Evolutionary conservation across 192 early-diverging fungal genomes (phyloP).

Genomic region (Coemansia sp.): DNA sequence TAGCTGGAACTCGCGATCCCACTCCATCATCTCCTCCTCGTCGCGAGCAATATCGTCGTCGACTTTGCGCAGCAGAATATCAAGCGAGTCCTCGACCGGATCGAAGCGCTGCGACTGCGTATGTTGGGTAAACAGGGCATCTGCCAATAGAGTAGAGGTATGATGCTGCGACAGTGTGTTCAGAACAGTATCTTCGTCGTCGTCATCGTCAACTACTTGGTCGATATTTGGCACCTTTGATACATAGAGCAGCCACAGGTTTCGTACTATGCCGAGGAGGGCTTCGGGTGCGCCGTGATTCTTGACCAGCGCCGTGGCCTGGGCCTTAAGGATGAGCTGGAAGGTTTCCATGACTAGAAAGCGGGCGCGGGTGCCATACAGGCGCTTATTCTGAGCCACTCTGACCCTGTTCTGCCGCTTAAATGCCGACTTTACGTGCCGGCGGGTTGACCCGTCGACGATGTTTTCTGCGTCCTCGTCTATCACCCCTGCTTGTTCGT

Average conservation of each 20-base stretch:
- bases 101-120: slow-evolving; percentile 15
- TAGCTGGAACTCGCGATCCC: slow-evolving; percentile 16
- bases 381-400: slow-evolving; percentile 8
- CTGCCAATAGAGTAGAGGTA: neutral
- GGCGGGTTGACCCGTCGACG: slow-evolving; percentile 29
- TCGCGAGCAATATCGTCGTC: slow-evolving; percentile 52
- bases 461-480: slow-evolving; percentile 38
- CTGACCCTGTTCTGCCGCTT: slow-evolving; percentile 21
- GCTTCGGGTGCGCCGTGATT: slow-evolving; percentile 32
- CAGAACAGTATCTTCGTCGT: neutral
- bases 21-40: slow-evolving; percentile 34
- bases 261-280: slow-evolving; percentile 22
- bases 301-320: slow-evolving; percentile 30
- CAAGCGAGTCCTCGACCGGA: slow-evolving; percentile 34
- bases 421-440: slow-evolving; percentile 12
- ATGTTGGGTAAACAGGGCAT: slow-evolving; percentile 24
- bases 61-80: slow-evolving; percentile 32
- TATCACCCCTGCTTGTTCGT: slow-evolving; percentile 45
- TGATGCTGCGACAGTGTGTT: neutral
- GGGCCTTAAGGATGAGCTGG: slow-evolving; percentile 40
- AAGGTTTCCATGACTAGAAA: slow-evolving; percentile 35
- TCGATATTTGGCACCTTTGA: slow-evolving; percentile 27
- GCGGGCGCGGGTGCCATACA: slow-evolving; percentile 37
- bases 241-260: slow-evolving; percentile 49
- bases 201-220: neutral